Percentiles rank a stretch among this genome's conserved stretches.
These are phyloP conservation scores for Mycena citricolor DNA, from an alignment of 1,284 basidiomycete genomes.

Conservation along the genomic window DNA sequence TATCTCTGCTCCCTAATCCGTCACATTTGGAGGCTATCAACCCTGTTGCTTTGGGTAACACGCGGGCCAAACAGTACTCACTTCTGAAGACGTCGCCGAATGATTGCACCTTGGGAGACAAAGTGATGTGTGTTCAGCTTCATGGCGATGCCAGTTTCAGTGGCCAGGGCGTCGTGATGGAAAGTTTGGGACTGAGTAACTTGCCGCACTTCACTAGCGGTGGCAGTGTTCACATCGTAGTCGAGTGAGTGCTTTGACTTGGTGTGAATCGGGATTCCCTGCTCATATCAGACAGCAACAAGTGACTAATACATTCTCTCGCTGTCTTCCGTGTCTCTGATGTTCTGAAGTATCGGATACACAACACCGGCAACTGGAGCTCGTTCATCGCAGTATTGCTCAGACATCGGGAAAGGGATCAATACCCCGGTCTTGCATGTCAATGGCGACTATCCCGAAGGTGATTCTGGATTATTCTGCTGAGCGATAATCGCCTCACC, in stretches of 20 bases:
- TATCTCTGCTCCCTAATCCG: conserved; percentile 84
- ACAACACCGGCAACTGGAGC: conserved; percentile 83
- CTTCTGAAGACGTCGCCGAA: conserved; percentile 65
- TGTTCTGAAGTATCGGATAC: conserved; percentile 72
- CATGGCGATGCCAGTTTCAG: conserved; percentile 90
- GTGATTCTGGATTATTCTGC: no score
- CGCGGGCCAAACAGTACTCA: conserved; percentile 88
- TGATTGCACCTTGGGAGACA: conserved; percentile 80
- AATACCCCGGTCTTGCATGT: conserved; percentile 88
- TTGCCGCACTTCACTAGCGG: conserved; percentile 88
- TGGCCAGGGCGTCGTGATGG: conserved; percentile 90
- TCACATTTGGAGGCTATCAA: conserved; percentile 88
- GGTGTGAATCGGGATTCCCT: neutral
- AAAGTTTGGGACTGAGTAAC: conserved; percentile 82
- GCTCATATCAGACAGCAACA: conserved; percentile 43
- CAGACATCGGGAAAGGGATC: conserved; percentile 88
- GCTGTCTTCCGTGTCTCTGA: neutral
- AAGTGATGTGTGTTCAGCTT: conserved; percentile 83
- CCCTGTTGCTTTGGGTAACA: conserved; percentile 85
- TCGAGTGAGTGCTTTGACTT: conserved; percentile 62
- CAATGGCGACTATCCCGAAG: conserved; percentile 89
- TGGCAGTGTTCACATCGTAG: conserved; percentile 87
- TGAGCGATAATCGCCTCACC: conserved; percentile 10
- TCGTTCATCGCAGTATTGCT: conserved; percentile 84
- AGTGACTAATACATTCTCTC: conserved; percentile 31